These are phyloP conservation scores for Fusarium siculi DNA, from an alignment of 2,329 filamentous ascomycete genomes.

Conservation along the genomic window DNA sequence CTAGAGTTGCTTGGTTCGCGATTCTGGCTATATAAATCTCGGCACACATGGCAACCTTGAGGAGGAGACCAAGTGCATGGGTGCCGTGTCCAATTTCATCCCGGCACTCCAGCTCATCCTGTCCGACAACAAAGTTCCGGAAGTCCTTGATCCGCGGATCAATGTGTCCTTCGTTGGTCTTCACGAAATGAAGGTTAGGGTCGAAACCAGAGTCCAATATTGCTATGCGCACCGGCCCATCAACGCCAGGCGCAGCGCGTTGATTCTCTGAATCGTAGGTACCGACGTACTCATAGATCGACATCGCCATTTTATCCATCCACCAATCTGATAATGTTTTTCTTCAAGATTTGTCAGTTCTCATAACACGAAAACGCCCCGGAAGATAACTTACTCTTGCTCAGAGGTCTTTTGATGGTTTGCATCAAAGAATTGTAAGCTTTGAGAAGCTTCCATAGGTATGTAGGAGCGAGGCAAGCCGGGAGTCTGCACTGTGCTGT, in stretches of 20 bases:
- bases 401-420: background rate
- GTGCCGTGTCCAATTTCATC: slow-evolving; percentile 2
- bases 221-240: background rate
- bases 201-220: background rate
- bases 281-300: background rate
- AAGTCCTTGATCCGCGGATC: background rate
- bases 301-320: background rate
- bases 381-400: background rate
- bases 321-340: background rate
- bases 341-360: background rate
- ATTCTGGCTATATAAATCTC: slow-evolving; percentile 1
- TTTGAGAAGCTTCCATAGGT: background rate
- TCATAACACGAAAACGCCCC: background rate
- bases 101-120: background rate
- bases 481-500: background rate
- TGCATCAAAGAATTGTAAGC: background rate
- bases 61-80: background rate
- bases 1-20: background rate
- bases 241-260: background rate
- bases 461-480: background rate
- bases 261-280: background rate
- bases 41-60: background rate
- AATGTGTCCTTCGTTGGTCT: background rate
- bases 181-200: background rate
- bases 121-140: background rate